Conservation (phyloP, 805 yeast species). For the Metschnikowia baotianmanensis region DNA sequence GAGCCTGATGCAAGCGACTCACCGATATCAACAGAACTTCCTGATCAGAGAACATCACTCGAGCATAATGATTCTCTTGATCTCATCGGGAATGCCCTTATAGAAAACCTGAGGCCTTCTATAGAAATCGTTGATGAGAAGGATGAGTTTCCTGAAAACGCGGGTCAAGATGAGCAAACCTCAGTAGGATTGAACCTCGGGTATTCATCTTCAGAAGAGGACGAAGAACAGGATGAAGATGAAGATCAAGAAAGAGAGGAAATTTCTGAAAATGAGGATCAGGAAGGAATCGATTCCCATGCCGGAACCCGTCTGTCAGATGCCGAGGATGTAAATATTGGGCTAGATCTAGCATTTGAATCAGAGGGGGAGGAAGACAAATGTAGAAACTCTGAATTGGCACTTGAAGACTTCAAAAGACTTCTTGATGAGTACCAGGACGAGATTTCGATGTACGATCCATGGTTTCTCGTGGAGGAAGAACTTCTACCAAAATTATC, state of each 20-base stretch:
- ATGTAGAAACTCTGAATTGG: conserved; percentile 2
- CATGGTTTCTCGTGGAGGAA: conserved; percentile 40
- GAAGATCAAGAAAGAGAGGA: not conserved
- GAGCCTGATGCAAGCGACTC: too few relatives aligned
- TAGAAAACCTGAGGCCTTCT: not conserved
- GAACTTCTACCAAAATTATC: conserved; percentile 29
- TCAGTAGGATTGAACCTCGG: conserved; percentile 21
- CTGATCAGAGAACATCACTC: too few relatives aligned
- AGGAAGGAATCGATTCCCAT: not conserved
- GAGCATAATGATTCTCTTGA: not conserved
- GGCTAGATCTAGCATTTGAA: conserved; percentile 18
- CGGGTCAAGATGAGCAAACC: not conserved
- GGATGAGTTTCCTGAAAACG: not conserved
- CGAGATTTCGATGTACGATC: conserved; percentile 32
- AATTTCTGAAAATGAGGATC: not conserved
- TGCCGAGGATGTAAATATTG: conserved; percentile 9
- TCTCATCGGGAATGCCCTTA: not conserved
- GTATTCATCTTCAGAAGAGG: conserved; percentile 14
- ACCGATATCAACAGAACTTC: too few relatives aligned
- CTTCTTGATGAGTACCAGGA: conserved; percentile 26
- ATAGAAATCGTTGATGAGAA: not conserved
- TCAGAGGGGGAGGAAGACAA: conserved; percentile 14
- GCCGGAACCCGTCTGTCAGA: not conserved
- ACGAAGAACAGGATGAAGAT: conserved; percentile 2
- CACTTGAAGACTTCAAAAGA: conserved; percentile 19